Base-by-base conservation (phyloP, 2,329 filamentous ascomycete genomes). In the Neonectria punicea region DNA sequence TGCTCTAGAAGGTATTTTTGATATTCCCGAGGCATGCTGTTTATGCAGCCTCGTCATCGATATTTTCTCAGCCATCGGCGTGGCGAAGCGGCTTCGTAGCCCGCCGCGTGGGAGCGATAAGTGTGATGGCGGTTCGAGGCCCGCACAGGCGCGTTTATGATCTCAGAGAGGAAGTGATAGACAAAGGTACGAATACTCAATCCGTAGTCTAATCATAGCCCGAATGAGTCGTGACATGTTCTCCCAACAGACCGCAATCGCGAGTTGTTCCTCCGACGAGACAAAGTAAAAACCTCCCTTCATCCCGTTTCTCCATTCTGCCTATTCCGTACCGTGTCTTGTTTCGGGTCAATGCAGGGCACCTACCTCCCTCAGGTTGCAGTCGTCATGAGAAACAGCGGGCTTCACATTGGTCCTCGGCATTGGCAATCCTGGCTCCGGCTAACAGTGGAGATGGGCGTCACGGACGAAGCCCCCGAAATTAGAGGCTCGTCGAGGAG, bases 341-440 rank as follows among this genome's bases (percentile, higher is more conserved):
- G 47, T 51, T 62, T 57, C 22, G 18, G 32, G 25, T 13, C 16
- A 43, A 22, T 22, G 14, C 36, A 39, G 14, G 36, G 36, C 36
- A n/a, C 34, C 34, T 39, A 25, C 25, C 25, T 25, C 25, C 25
- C 25, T 22, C 34, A 1, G 14, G 36, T 39, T 39, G 39, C 53
- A 34, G 34, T 57, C 53, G 59, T 62, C 59, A 62, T 46, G 53
- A 41, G 54, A 63, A 58, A 53, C 49, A 20, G 47, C 13, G 36
- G 32, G 20, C 41, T 53, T 49, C 11, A 39, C 22, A 63, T 63
- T 63, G 60, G 60, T 10, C 53, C 28, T 51, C 49, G 49, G 49
- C 30, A 51, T 9, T 51, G 39, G 18, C 6, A 36, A 20, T 32
- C 34, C 46, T 49, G 22, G 32, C 30, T 22, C 30, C 60, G 60